phyloP scores from a whole-genome alignment of 768 basidiomycete genomes.

The Cyathus striatus region DNA sequence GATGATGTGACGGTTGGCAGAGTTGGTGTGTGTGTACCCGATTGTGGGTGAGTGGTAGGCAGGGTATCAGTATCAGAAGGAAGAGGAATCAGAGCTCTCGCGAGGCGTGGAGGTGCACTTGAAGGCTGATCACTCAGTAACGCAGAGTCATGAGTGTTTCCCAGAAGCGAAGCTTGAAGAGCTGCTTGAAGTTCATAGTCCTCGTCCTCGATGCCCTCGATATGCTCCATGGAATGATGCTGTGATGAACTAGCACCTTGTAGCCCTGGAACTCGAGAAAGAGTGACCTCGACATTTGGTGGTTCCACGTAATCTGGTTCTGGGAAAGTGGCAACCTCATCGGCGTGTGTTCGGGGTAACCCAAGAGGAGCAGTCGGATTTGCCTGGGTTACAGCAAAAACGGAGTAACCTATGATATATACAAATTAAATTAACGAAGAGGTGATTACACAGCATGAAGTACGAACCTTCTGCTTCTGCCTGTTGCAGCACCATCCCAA shows the following conservation, averaged over 20 bases:
- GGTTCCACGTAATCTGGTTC: constrained; percentile 38
- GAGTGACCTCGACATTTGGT: constrained; percentile 5
- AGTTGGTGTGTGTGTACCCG: constrained; percentile 10
- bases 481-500: constrained; percentile 83
- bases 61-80: constrained; percentile 4
- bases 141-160: constrained; percentile 8
- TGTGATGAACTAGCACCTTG: background rate
- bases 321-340: constrained; percentile 63
- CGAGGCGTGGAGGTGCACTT: constrained; percentile 6
- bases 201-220: constrained; percentile 65
- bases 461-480: constrained; percentile 75
- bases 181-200: constrained; percentile 87
- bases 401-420: constrained; percentile 66
- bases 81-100: constrained; percentile 7
- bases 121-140: constrained; percentile 10
- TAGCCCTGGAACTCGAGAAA: background rate
- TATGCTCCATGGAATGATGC: background rate
- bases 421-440: background rate
- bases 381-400: constrained; percentile 67
- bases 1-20: constrained; percentile 1
- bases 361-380: constrained; percentile 50
- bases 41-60: constrained; percentile 5
- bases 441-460: background rate
- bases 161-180: constrained; percentile 71
- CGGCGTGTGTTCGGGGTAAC: constrained; percentile 64